Evolutionary conservation across 768 basidiomycete genomes (phyloP), one percentile per base, ranked within the genome.

Genomic region (Mycena sanguinolenta): DNA sequence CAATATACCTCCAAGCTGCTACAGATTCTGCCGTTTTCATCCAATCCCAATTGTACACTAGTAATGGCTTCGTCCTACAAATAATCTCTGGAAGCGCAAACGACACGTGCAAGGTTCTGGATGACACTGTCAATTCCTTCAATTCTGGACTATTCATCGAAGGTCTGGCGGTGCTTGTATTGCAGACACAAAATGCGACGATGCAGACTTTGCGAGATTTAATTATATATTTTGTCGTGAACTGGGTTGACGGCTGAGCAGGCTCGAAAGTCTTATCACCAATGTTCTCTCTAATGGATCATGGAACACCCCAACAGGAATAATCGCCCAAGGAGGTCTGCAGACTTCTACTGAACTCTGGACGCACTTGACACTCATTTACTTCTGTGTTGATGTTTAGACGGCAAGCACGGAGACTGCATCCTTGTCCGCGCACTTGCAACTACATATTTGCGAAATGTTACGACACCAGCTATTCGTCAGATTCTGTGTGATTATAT

Each of bases 111-210:
- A 27, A 49, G 10, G 50, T 54, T 13, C 21, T 39, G 21, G 36
- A 54, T 21, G 44, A 34, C 17, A 38, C 13, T 10, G 21, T 25
- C 3, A 25, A 55, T 25, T 54, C 67, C 28, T 69, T 58, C 38
- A 72, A 69, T 50, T 54, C 60, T 21, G 71, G 71, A 21, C 49
- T 72, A 25, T 69, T 64, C 58, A 67, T 72, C 36, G 71, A 72
- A 42, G 71, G 67, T 1, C 30, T 72, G 61, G 71, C 71, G 52
- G 58, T 61, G 30, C 61, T 72, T 13, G 50, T 27, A n/a, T 72
- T 67, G 30, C 7, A 65, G 21, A 72, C 62, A 5, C 53, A 58
- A 17, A 44, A 64, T 52, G 34, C 62, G 14, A 4, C 32, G 9
- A 72, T 57, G 21, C 67, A 69, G 55, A 38, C 32, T 14, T 38